phyloP scores from a whole-genome alignment of 495 filamentous ascomycete species.

The Hypoxylon fuscum region DNA sequence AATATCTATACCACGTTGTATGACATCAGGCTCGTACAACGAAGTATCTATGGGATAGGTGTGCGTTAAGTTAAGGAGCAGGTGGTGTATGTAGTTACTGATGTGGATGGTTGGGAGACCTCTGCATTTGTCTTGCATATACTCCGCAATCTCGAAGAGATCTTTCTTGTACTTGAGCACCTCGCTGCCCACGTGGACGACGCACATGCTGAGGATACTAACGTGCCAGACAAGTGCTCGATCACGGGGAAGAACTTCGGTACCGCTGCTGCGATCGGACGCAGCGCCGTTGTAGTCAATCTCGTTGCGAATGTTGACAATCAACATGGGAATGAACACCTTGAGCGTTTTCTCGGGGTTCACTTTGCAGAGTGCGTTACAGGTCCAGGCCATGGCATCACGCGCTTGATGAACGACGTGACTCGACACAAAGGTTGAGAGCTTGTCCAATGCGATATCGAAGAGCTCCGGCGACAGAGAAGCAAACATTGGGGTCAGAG shows the following conservation, averaged over 20 bases:
- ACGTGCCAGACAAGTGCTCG: conserved; percentile 95
- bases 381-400: conserved; percentile 99
- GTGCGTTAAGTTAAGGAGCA: conserved; percentile 95
- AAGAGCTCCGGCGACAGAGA: conserved; percentile 93
- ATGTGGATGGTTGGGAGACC: conserved; percentile 95
- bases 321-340: conserved; percentile 86
- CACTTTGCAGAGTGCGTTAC: conserved; percentile 93
- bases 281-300: conserved; percentile 98
- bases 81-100: conserved; percentile 96
- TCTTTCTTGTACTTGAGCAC: conserved; percentile 88
- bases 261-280: conserved; percentile 90
- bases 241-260: conserved; percentile 92
- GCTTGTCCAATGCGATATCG: conserved; percentile 88
- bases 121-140: conserved; percentile 94
- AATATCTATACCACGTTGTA: conserved; percentile 62
- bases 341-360: conserved; percentile 92
- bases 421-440: conserved; percentile 89
- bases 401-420: conserved; percentile 98
- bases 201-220: conserved; percentile 97
- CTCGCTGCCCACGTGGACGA: conserved; percentile 92
- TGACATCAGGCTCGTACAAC: conserved; percentile 76
- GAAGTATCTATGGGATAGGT: conserved; percentile 91
- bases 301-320: conserved; percentile 91
- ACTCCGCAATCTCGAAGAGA: conserved; percentile 88
- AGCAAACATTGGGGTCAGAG: conserved; percentile 89